Evolutionary conservation across 2,329 filamentous ascomycete species (phyloP), one percentile per base, ranked within the genome.

Genomic region (Claviceps purpurea): DNA sequence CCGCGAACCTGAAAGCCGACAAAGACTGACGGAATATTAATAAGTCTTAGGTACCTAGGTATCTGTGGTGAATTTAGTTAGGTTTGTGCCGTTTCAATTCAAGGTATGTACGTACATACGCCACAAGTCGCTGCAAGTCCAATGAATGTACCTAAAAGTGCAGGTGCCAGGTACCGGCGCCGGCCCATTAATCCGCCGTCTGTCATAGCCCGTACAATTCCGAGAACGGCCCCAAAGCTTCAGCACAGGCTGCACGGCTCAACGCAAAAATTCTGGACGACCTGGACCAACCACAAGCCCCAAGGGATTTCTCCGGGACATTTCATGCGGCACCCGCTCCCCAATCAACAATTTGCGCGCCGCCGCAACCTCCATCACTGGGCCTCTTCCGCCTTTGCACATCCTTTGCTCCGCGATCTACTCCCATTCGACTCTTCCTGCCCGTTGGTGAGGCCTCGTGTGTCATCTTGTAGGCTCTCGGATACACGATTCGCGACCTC

Each of bases 221-320:
- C 64, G 55, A 62, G 65, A 62, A 49, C 51, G 65, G 65, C 56
- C 59, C 57, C 52, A 57, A 57, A 62, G 62, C 62, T 64, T 59
- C 60, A 64, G 63, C 60, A 59, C 60, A 59, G 61, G 58, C 63
- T 62, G 30, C 30, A 34, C 10, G 11, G 66, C 67, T 69, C 68
- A 69, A 69, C 67, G 62, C 62, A 68, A 68, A 68, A 69, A 69
- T 69, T 67, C 63, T 64, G 61, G 62, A 60, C 59, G 26, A 34
- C 30, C 50, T 52, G 34, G 56, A 61, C 60, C 61, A 67, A 64
- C 53, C 55, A 56, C 45, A 41, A 56, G 50, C 66, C 67, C 67
- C 65, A 68, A 68, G 61, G 61, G 61, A 65, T 65, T 66, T 64
- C 57, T 55, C 49, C 50, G 49, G 53, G 54, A 52, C 62, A 59